A percentile compares a stretch with the other conserved stretches of the same genome.
These are phyloP conservation scores for Neurospora sp. DNA, from an alignment of 495 filamentous ascomycete genomes.

Conservation along the genomic window DNA sequence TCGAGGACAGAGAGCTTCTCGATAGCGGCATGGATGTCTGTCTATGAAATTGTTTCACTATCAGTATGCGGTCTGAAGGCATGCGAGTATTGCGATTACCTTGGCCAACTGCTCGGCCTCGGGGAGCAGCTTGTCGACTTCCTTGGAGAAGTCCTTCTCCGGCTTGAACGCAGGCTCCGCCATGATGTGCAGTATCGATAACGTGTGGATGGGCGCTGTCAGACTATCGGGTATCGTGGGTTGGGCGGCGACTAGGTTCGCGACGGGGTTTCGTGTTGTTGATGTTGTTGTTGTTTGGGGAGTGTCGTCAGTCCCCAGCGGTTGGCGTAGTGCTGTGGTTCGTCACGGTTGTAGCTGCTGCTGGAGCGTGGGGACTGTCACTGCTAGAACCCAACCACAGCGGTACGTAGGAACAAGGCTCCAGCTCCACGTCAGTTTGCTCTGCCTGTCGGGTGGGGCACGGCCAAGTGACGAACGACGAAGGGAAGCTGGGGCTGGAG, in stretches of 20 bases:
- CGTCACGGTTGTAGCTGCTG: neutral
- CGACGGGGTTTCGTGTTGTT: neutral
- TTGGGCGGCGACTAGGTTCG: neutral
- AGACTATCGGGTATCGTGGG: neutral
- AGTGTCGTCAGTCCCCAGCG: neutral
- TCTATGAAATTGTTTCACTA: conserved; percentile 33
- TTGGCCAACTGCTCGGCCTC: conserved; percentile 81
- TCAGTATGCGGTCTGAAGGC: neutral
- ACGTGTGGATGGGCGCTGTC: neutral
- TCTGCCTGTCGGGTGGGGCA: conserved; percentile 7
- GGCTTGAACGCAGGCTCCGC: conserved; percentile 44
- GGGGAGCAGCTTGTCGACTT: conserved; percentile 81
- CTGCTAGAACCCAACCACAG: neutral
- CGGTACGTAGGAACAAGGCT: conserved; percentile 1
- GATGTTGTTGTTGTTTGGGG: neutral
- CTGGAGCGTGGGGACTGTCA: neutral
- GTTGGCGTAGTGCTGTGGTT: conserved; percentile 3
- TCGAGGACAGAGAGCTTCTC: conserved; percentile 86
- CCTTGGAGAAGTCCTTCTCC: conserved; percentile 73
- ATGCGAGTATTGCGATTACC: conserved; percentile 37
- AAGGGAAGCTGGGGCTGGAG: neutral
- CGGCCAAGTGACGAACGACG: neutral
- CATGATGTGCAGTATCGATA: conserved; percentile 22
- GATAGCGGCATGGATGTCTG: conserved; percentile 71
- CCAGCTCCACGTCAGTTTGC: conserved; percentile 14